Conservation (phyloP, 202 grass and related monocot species). For the Miscanthus sacchariflorus region DNA sequence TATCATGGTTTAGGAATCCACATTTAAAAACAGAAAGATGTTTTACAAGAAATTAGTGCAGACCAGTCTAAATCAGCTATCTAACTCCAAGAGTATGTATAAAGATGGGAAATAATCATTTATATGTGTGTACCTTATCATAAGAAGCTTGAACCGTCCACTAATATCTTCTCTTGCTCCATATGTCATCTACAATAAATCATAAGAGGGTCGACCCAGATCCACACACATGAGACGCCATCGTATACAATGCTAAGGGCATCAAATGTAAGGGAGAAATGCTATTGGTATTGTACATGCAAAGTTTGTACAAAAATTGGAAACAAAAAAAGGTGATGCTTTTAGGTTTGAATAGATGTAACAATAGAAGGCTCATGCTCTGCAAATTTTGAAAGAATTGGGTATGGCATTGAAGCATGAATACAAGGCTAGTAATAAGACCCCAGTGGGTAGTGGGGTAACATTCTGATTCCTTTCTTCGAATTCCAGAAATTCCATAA, state of each 20-base stretch:
- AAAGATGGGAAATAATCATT: not conserved
- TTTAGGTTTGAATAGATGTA: not conserved
- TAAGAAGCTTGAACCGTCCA: not conserved
- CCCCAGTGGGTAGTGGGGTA: not conserved
- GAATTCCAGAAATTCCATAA: not conserved
- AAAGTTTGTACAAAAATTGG: not conserved
- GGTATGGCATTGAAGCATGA: not conserved
- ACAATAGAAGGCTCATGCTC: not conserved
- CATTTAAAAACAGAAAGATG: not conserved
- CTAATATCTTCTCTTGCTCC: not conserved
- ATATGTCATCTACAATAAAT: constrained; percentile 3
- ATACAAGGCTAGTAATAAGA: not conserved
- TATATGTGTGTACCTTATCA: not conserved
- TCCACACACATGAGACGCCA: not conserved
- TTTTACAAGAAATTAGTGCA: not conserved
- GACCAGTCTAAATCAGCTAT: not conserved
- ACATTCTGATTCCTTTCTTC: not conserved
- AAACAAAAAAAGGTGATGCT: not conserved
- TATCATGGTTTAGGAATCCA: not conserved
- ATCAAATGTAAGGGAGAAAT: not conserved
- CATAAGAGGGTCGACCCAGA: not conserved
- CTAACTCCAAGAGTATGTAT: not conserved
- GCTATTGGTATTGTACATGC: no score
- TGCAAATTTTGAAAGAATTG: not conserved
- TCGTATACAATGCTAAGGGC: not conserved